Evolutionary conservation across 2,329 filamentous ascomycete species (phyloP).

Genomic region (Diaporthe destruens): DNA sequence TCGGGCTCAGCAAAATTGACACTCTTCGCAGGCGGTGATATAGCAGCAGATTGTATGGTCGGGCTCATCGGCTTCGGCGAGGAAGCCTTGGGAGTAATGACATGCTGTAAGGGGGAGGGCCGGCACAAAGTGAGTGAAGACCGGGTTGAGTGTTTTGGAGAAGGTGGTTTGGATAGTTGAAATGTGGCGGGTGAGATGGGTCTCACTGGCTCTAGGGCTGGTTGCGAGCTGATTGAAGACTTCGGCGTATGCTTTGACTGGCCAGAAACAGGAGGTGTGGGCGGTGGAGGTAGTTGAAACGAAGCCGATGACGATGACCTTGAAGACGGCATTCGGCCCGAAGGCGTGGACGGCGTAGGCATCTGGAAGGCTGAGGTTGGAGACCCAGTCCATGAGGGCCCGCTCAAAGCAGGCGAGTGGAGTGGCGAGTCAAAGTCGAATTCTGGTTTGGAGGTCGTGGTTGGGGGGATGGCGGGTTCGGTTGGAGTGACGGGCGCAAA

Average conservation of each 20-base stretch:
- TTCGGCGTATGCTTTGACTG: constrained; percentile 35
- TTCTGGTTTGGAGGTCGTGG: constrained; percentile 38
- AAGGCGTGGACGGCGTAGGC: constrained; percentile 16
- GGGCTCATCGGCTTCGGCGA: constrained; percentile 31
- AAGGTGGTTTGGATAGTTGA: constrained; percentile 26
- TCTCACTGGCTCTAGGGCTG: not conserved
- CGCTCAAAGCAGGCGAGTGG: constrained; percentile 33
- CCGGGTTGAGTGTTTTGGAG: constrained; percentile 34
- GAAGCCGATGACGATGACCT: constrained; percentile 24
- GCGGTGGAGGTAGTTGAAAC: constrained; percentile 19
- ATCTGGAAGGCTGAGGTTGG: constrained; percentile 24
- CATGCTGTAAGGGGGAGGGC: constrained; percentile 38
- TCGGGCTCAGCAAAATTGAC: constrained; percentile 34
- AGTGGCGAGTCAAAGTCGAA: constrained; percentile 41
- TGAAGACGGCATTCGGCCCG: not conserved
- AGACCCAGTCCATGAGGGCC: constrained; percentile 30
- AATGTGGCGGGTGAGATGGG: constrained; percentile 31
- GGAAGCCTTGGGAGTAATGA: constrained; percentile 28
- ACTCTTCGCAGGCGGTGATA: not conserved
- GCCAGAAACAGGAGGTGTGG: constrained; percentile 19
- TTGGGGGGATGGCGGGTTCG: constrained; percentile 35
- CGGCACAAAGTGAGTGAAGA: constrained; percentile 36
- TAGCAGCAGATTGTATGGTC: not conserved
- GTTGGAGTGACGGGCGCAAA: not conserved
- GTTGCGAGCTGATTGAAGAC: constrained; percentile 28